Evolutionary conservation across 345 rosid species (phyloP).

Genomic region (Mallotus nudiflorus): DNA sequence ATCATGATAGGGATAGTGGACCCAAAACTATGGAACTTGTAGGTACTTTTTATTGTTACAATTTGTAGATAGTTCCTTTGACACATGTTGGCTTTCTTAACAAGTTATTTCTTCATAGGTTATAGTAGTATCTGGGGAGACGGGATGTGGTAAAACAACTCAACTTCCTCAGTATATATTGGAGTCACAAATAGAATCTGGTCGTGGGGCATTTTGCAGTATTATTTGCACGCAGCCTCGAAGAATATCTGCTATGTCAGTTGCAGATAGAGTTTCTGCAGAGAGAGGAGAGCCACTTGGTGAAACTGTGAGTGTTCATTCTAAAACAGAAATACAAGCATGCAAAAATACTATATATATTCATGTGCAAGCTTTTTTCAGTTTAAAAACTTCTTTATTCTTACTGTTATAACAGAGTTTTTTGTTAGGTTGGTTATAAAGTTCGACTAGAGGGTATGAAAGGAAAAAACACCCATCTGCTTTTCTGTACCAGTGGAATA

Average conservation of each 20-base stretch:
- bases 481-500: slow-evolving; percentile 98
- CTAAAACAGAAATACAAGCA: slow-evolving; percentile 3
- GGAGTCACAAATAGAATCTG: slow-evolving; percentile 97
- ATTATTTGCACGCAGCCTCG: slow-evolving; percentile 98
- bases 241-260: slow-evolving; percentile 97
- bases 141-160: slow-evolving; percentile 99
- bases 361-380: slow-evolving; percentile 8
- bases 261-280: slow-evolving; percentile 88
- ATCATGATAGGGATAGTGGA: too few species aligned
- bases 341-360: slow-evolving; percentile 9
- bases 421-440: slow-evolving; percentile 95
- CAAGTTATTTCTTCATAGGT: slow-evolving; percentile 48
- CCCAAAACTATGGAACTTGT: not conserved
- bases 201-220: slow-evolving; percentile 98
- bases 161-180: slow-evolving; percentile 94
- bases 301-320: slow-evolving; percentile 65
- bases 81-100: not conserved
- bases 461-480: slow-evolving; percentile 90
- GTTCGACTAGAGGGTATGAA: slow-evolving; percentile 96
- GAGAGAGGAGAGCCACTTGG: slow-evolving; percentile 99
- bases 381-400: slow-evolving; percentile 33
- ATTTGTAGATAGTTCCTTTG: not conserved
- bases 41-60: not conserved
- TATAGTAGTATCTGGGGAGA: slow-evolving; percentile 95
- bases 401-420: slow-evolving; percentile 49